Evolutionary conservation across 169 alveolate genomes (phyloP).

Genomic region (Neospora caninum): DNA sequence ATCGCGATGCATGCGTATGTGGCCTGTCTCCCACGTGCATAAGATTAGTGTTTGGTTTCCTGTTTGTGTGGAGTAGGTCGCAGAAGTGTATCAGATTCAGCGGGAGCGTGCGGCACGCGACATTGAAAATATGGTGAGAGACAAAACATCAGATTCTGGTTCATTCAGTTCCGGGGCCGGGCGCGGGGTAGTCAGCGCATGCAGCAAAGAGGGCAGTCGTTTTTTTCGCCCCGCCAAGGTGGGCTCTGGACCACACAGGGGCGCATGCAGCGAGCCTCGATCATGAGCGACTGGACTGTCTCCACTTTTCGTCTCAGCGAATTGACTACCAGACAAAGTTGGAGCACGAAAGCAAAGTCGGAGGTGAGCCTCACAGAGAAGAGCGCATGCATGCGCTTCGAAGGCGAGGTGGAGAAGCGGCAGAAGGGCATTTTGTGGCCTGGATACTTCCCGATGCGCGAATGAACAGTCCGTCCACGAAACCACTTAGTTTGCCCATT

Average conservation of each 20-base stretch:
- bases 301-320: background rate
- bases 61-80: background rate
- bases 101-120: slow-evolving; percentile 16
- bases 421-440: no score
- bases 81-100: background rate
- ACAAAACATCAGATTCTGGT: background rate
- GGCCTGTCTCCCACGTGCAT: no score
- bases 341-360: background rate
- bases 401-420: no score
- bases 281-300: background rate
- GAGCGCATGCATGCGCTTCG: no score
- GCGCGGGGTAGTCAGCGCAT: no score
- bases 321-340: background rate
- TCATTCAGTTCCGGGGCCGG: no score
- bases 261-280: background rate
- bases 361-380: background rate
- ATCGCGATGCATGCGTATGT: no score
- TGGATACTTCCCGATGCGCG: no score
- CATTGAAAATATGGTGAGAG: slow-evolving; percentile 16
- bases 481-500: no score
- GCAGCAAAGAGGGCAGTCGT: no score
- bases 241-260: background rate
- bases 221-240: no score
- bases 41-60: background rate
- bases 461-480: no score